Evolutionary conservation across 1,139 yeast species (phyloP).

Genomic region (Geotrichum europaeum): DNA sequence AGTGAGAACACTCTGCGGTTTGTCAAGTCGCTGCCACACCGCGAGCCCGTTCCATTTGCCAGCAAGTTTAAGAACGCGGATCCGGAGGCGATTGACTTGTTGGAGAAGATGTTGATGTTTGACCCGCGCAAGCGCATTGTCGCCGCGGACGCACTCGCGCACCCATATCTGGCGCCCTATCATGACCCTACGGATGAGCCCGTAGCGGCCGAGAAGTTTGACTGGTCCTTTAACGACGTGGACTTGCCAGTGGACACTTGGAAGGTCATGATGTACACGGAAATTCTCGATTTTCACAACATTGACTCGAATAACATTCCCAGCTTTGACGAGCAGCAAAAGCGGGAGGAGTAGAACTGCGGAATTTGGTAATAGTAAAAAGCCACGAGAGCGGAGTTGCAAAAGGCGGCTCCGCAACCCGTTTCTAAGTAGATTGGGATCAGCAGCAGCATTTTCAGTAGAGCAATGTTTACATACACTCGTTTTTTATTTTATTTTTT

Average conservation of each 20-base stretch:
- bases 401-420: too few relatives aligned
- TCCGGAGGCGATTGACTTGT: constrained; percentile 80
- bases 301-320: constrained; percentile 38
- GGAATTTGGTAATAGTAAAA: not conserved
- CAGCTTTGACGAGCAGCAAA: not conserved
- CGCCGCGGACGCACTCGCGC: constrained; percentile 83
- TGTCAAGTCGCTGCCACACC: constrained; percentile 86
- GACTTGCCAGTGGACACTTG: constrained; percentile 96
- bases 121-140: constrained; percentile 92
- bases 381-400: too few relatives aligned
- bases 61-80: constrained; percentile 83
- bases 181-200: constrained; percentile 99
- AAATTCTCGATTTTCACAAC: constrained; percentile 90
- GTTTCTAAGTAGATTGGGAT: too few relatives aligned
- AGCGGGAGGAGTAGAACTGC: not conserved
- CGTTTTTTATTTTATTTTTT: not conserved
- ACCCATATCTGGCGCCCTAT: constrained; percentile 93
- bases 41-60: constrained; percentile 83
- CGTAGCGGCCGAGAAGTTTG: constrained; percentile 83
- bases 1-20: constrained; percentile 91
- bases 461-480: not conserved
- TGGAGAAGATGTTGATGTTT: constrained; percentile 85
- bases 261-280: constrained; percentile 99
- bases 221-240: constrained; percentile 98
- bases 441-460: not conserved